phyloP scores from a whole-genome alignment of 148 eudicot genomes.

The Fagopyrum tataricum region DNA sequence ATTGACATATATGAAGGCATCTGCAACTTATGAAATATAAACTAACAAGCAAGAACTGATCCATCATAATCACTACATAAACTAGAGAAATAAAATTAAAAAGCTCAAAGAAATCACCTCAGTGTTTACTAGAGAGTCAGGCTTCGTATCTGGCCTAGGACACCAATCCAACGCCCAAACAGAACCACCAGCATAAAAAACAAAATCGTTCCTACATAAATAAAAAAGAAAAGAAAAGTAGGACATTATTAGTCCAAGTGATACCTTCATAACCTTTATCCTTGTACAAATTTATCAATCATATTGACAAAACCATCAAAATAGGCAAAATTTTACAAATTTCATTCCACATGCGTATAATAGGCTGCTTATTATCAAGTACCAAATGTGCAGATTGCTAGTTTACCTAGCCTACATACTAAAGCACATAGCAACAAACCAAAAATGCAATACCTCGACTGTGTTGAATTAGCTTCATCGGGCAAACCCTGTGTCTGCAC shows the following conservation, averaged over 20 bases:
- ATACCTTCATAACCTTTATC: slow-evolving; percentile 6
- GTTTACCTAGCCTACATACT: neutral
- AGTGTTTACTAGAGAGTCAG: slow-evolving; percentile 28
- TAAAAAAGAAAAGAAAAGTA: neutral
- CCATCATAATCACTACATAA: neutral
- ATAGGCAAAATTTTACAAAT: neutral
- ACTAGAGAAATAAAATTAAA: neutral
- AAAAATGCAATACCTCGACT: slow-evolving; percentile 22
- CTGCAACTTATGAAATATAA: neutral
- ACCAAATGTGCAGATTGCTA: neutral
- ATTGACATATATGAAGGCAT: neutral
- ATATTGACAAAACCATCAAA: neutral
- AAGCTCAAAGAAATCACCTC: slow-evolving; percentile 44
- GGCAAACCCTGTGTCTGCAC: slow-evolving; percentile 21
- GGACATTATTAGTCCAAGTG: slow-evolving; percentile 15
- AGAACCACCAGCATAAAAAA: slow-evolving; percentile 70
- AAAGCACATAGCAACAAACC: neutral
- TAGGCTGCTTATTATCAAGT: neutral
- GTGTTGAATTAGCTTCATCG: slow-evolving; percentile 17
- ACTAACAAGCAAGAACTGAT: neutral
- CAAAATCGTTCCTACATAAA: slow-evolving; percentile 76
- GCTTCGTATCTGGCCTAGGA: slow-evolving; percentile 42
- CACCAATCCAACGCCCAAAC: slow-evolving; percentile 97
- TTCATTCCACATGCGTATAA: neutral
- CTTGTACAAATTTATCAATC: neutral